Percentiles rank a stretch among this genome's conserved stretches.
Evolutionary conservation across 164 flowering plant species (phyloP).

Genomic region (Chimonanthus praecox): DNA sequence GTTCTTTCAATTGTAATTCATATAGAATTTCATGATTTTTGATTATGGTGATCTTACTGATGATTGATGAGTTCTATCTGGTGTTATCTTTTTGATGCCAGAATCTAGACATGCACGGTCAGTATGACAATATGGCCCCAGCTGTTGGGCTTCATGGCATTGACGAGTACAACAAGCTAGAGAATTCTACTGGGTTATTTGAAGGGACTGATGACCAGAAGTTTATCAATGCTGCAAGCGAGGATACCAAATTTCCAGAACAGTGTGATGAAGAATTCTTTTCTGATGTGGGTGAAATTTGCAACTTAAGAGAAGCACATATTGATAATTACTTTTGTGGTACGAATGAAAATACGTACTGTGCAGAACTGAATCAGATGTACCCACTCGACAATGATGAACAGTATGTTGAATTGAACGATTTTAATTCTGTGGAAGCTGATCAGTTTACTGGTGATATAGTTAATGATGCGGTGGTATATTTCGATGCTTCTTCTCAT

Average conservation of each 20-base stretch:
- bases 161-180: slow-evolving; percentile 4
- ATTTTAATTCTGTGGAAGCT: slow-evolving; percentile 19
- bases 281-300: slow-evolving; percentile 8
- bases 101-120: slow-evolving; percentile 10
- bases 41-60: not conserved
- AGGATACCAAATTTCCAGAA: not conserved
- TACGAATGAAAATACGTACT: slow-evolving; percentile 1
- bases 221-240: not conserved
- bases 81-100: slow-evolving; percentile 11
- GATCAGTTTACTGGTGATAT: not conserved
- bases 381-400: slow-evolving; percentile 14
- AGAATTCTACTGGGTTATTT: not conserved
- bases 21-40: no score
- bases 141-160: not conserved
- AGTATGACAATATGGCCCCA: slow-evolving; percentile 9
- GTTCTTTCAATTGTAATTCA: not conserved
- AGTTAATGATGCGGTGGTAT: slow-evolving; percentile 21
- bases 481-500: slow-evolving; percentile 25
- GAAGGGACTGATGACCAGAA: slow-evolving; percentile 10
- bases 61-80: slow-evolving; percentile 2
- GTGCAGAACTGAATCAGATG: slow-evolving; percentile 10
- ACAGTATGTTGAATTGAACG: slow-evolving; percentile 12
- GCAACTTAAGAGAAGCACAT: slow-evolving; percentile 4
- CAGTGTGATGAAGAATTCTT: slow-evolving; percentile 6
- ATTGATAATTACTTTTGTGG: not conserved